Conservation (phyloP, 805 yeast genomes). For the Metschnikowia continentalis region DNA sequence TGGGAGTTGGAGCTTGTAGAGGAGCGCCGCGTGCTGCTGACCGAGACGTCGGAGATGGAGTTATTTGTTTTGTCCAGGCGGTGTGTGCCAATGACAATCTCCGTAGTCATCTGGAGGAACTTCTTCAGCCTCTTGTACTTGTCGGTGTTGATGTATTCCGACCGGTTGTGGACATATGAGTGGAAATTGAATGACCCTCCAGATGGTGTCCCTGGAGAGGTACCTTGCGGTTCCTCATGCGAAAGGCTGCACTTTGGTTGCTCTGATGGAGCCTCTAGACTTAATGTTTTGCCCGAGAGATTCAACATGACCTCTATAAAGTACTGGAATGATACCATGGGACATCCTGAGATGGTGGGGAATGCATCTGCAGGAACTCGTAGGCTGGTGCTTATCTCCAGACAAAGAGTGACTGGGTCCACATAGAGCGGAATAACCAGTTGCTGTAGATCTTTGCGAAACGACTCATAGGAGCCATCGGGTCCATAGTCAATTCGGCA, state of each 20-base stretch:
- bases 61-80: slow-evolving; percentile 32
- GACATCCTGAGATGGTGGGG: slow-evolving; percentile 74
- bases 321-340: slow-evolving; percentile 75
- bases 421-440: slow-evolving; percentile 70
- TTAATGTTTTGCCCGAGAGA: slow-evolving; percentile 55
- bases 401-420: slow-evolving; percentile 58
- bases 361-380: slow-evolving; percentile 81
- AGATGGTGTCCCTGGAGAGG: slow-evolving; percentile 11
- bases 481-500: slow-evolving; percentile 59
- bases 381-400: slow-evolving; percentile 58
- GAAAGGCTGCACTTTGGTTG: slow-evolving; percentile 14
- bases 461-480: slow-evolving; percentile 63
- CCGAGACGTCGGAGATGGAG: slow-evolving; percentile 3
- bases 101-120: slow-evolving; percentile 77
- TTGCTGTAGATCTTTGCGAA: slow-evolving; percentile 80
- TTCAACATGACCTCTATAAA: slow-evolving; percentile 82
- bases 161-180: slow-evolving; percentile 24
- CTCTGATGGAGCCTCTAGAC: slow-evolving; percentile 21
- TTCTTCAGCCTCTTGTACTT: slow-evolving; percentile 69
- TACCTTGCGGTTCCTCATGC: slow-evolving; percentile 8
- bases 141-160: slow-evolving; percentile 70
- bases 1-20: slow-evolving; percentile 2
- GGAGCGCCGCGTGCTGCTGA: neutral
- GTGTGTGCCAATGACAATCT: slow-evolving; percentile 76
- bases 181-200: slow-evolving; percentile 22